Conservation (phyloP, 1,139 yeast species). For the Geotrichum phurueaensis region DNA sequence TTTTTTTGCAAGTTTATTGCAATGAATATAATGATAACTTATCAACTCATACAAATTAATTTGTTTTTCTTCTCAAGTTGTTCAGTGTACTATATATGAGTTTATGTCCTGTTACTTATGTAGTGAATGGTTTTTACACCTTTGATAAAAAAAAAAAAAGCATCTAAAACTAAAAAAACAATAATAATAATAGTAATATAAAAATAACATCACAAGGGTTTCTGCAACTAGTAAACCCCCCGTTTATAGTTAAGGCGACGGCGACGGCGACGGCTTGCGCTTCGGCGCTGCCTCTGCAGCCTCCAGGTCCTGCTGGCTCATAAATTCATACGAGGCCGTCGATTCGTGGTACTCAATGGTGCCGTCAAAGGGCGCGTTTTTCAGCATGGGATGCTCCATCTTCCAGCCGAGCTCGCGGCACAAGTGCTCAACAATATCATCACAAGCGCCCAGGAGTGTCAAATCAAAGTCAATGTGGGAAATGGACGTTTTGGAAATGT, state of each 20-base stretch:
- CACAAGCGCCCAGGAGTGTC: conserved; percentile 76
- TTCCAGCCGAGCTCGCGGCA: conserved; percentile 61
- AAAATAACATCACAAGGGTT: too few species aligned
- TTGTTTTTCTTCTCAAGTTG: too few species aligned
- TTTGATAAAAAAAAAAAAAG: neutral
- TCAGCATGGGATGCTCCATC: conserved; percentile 49
- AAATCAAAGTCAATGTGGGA: conserved; percentile 76
- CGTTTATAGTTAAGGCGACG: neutral
- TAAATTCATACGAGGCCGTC: conserved; percentile 25
- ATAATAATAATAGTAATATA: too few species aligned
- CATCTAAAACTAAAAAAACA: neutral
- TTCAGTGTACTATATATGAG: too few species aligned
- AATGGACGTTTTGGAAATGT: conserved; percentile 78
- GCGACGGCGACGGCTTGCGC: too few species aligned
- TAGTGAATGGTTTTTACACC: too few species aligned
- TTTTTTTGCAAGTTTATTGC: too few species aligned
- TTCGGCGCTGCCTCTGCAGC: neutral
- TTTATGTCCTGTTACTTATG: too few species aligned
- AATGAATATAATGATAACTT: too few species aligned
- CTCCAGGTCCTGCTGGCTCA: neutral
- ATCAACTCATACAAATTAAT: too few species aligned
- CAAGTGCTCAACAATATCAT: conserved; percentile 70
- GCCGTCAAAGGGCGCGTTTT: conserved; percentile 21
- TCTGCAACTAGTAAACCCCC: too few species aligned
- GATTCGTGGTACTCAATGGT: conserved; percentile 22